Conservation (phyloP, 306 rosid genomes). For the Acacia melanoxylon region DNA sequence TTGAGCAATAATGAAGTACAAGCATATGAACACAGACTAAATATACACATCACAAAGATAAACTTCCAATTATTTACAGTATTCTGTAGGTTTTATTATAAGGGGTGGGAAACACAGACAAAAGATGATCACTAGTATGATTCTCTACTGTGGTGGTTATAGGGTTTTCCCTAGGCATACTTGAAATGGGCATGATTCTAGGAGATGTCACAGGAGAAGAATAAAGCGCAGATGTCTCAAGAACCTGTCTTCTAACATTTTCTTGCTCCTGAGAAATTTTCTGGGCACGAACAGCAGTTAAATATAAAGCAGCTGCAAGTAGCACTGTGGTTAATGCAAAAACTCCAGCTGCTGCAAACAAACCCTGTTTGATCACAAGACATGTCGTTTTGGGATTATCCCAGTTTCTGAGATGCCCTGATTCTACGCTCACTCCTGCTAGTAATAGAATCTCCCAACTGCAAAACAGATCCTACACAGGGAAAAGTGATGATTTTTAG, state of each 20-base stretch:
- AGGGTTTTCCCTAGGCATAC: slow-evolving; percentile 62
- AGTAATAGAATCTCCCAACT: slow-evolving; percentile 77
- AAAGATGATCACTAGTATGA: slow-evolving; percentile 23
- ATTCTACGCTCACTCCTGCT: slow-evolving; percentile 77
- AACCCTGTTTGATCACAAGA: slow-evolving; percentile 56
- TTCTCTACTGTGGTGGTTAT: slow-evolving; percentile 29
- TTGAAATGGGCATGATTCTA: slow-evolving; percentile 38
- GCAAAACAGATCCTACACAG: slow-evolving; percentile 78
- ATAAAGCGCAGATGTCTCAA: slow-evolving; percentile 55
- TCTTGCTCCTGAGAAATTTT: slow-evolving; percentile 51
- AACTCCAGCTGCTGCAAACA: slow-evolving; percentile 79
- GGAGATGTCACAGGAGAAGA: slow-evolving; percentile 81
- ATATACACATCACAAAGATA: background rate
- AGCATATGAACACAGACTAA: background rate
- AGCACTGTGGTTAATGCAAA: slow-evolving; percentile 72
- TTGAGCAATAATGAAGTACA: background rate
- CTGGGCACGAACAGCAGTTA: slow-evolving; percentile 68
- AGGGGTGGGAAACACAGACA: slow-evolving; percentile 48
- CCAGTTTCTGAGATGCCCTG: slow-evolving; percentile 87
- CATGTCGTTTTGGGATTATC: slow-evolving; percentile 55
- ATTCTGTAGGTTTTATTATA: slow-evolving; percentile 43
- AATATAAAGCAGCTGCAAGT: slow-evolving; percentile 67
- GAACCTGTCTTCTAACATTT: slow-evolving; percentile 51
- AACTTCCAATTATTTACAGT: slow-evolving; percentile 23
- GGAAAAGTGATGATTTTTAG: background rate